These are phyloP conservation scores for Solanum tarijense DNA, from an alignment of 257 asterid species.

Conservation along the genomic window DNA sequence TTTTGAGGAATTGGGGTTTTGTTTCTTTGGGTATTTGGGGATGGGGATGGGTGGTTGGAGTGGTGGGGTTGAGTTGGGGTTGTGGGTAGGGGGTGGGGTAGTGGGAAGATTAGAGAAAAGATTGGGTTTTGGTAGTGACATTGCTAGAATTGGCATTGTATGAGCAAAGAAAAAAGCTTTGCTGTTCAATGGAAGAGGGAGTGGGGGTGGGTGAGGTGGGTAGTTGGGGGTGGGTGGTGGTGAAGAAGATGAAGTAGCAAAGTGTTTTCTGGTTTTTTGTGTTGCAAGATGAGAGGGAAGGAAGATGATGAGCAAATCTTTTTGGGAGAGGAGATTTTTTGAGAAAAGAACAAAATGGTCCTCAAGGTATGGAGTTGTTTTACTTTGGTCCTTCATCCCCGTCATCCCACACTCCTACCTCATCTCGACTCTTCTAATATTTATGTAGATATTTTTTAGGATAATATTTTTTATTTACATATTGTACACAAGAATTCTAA, in stretches of 20 bases:
- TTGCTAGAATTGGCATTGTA: slow-evolving; percentile 58
- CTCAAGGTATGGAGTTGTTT: not conserved
- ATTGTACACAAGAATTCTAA: too few species aligned
- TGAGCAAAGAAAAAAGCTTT: not conserved
- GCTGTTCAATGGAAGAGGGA: not conserved
- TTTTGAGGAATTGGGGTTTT: slow-evolving; percentile 3
- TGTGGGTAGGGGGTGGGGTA: slow-evolving; percentile 23
- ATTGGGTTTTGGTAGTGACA: slow-evolving; percentile 36
- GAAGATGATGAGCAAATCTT: not conserved
- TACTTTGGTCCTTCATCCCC: not conserved
- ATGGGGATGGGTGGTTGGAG: slow-evolving; percentile 43
- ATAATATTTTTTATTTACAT: too few species aligned
- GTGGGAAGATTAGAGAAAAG: slow-evolving; percentile 54
- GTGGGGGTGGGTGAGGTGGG: not conserved
- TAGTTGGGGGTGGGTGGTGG: not conserved
- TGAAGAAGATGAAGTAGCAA: not conserved
- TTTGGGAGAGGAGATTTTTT: not conserved
- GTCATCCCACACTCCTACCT: not conserved
- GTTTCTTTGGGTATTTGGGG: slow-evolving; percentile 51
- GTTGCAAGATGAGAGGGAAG: not conserved
- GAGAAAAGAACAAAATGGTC: not conserved
- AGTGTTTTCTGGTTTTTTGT: not conserved
- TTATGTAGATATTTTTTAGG: not conserved
- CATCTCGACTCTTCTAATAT: not conserved
- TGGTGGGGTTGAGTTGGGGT: slow-evolving; percentile 16